Evolutionary conservation across 805 yeast species (phyloP), one percentile per base, ranked within the genome.

Genomic region (Myxozyma neglecta): DNA sequence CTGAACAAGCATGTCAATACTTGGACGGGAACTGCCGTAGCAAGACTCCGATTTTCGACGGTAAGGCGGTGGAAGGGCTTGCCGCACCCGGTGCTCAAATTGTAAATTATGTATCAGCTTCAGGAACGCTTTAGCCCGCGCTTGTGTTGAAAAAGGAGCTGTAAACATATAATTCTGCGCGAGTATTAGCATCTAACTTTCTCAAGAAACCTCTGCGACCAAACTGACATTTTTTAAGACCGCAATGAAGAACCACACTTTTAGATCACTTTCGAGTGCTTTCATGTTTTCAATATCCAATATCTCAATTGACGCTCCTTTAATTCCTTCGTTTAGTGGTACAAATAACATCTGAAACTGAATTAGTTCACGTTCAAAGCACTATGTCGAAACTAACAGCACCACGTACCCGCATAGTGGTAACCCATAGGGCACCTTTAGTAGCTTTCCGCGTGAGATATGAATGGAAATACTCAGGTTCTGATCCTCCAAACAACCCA

Each of bases 61-160:
- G 48, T 72, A 72, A n/a, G 67, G 68, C 2, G 75, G 75, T 11
- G 74, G 72, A 46, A 72, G 63, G 42, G 68, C 67, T 36, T 68
- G 68, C n/a, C 72, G 67, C 29, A 72, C 70, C 58, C 64, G 64
- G 59, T 72, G 73, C 59, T 72, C 75, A 47, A 72, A 71, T 34
- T 72, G 70, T 32, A 72, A 65, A 58, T 71, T 72, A 40, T 74
- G 62, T 43, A 71, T 66, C 44, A 70, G 62, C 43, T 69, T 66
- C 39, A 70, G 59, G 51, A 72, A 70, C 35, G 71, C 64, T 16
- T 67, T 56, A 14, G 73, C 68, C 8, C 71, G 66, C 16, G 56
- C 52, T 34, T 63, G 59, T 1, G 70, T 59, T 10, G 73, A 63
- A 54, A 71, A 72, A n/a, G 72, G 72, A 16, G 72, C 64, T 0